Base-by-base conservation (phyloP, 352 stramenopile species). In the Phytophthora europaea region DNA sequence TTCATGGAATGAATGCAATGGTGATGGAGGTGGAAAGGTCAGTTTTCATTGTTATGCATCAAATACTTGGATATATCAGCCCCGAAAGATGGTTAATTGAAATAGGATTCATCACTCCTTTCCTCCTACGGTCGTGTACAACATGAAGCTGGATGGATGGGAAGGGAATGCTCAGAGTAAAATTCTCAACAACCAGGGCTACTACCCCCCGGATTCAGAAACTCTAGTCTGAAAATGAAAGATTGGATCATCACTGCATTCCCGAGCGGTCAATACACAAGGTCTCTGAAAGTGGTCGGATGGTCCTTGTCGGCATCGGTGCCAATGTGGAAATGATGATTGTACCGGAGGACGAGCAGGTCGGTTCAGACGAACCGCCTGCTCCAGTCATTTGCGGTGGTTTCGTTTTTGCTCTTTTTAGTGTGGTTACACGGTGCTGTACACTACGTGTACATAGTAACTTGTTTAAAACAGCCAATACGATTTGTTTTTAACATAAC, bases 161-260 rank as follows among this genome's bases (percentile, higher is more conserved):
- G 23, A 26, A 2, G 57, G 58, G 79, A 88, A 92, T 95, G 85
- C 87, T 94, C 87, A 40, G 87, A 92, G 77, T 83, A 81, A 83
- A 67, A 50, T 73, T 83, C 76, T 94, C 87, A 85, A 80, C 87
- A 94, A 85, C 85, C 76, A 82, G 69, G 87, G 87, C 88, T 95
- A 95, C 88, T 94, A 95, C 87, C 85, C 81, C 88, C 79, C 76
- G 79, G 82, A 83, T 92, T 95, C 87, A 94, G 88, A 94, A 95
- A 95, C 88, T 95, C 87, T 95, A 95, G 87, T 95, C 87, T 95
- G 88, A 95, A 94, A 94, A 87, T 73, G 60, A 80, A 87, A 92
- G 80, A 61, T 73, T 81, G 65, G 76, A 86, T 95, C 88, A 83
- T 95, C 88, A 94, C 81, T 79, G 87, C 85, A 93, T 86, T 87